Evolutionary conservation across 2,329 filamentous ascomycete genomes (phyloP), one percentile per base, ranked within the genome.

Genomic region (Apiospora pterosperma): DNA sequence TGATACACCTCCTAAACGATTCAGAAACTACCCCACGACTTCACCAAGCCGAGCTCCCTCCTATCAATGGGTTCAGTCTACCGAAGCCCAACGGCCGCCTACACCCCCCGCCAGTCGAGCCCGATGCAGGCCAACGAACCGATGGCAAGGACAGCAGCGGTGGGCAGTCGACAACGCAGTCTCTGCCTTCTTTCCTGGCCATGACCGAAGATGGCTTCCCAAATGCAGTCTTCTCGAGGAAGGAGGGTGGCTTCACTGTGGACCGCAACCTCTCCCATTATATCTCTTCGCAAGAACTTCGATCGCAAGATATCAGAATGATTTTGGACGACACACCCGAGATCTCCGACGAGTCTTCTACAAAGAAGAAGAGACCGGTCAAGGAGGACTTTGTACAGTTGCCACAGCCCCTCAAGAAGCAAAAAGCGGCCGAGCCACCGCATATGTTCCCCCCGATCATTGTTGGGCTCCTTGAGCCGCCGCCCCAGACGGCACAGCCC

Each of bases 371-470:
- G 74, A 79, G 86, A n/a, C 80, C 81, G 34, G 78, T 77, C 64
- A 87, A 88, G 68, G 88, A 90, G 64, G 86, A 89, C 67, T 86
- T 88, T 67, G 82, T 88, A 41, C 87, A 89, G 72, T 78, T 90
- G 19, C 88, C 88, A 1, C 86, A 89, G 70, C 87, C 87, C 3
- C 79, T 86, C 59, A 89, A 89, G 78, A 89, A 89, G 72, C 86
- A 87, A 69, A 89, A 87, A 72, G 83, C 87, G 19, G 68, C 76
- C 3, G 79, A 82, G 14, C 82, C 85, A 67, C 82, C 48, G 10
- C 61, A 76, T 11, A 78, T 84, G 61, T 84, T 88, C 72, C 88
- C 88, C 10, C 87, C 87, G 62, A 90, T 90, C 67, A 89, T 90
- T 73, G 88, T 87, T 66, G 87, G 87, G 61, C 78, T 90, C 5